Conservation (phyloP, 768 basidiomycete genomes). For the Amanita subjunquillea region DNA sequence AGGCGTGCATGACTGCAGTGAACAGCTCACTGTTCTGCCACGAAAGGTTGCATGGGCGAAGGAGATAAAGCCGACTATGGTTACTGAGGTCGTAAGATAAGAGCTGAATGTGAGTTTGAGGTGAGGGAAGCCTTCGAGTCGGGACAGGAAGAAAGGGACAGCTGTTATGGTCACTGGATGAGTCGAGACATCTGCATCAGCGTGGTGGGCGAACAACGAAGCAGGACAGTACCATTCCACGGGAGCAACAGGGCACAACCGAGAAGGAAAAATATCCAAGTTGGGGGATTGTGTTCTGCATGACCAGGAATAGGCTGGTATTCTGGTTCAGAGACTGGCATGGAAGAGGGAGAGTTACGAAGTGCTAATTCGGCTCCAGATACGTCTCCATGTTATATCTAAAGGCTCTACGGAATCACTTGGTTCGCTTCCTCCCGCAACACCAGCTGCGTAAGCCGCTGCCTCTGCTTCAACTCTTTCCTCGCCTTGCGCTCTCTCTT, state of each 20-base stretch:
- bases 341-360: conserved; percentile 16
- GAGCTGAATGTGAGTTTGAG: conserved; percentile 52
- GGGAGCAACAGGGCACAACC: conserved; percentile 75
- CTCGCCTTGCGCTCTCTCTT: conserved; percentile 45
- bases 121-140: conserved; percentile 47
- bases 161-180: conserved; percentile 76
- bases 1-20: neutral
- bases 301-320: conserved; percentile 28
- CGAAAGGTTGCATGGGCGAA: conserved; percentile 67
- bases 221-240: conserved; percentile 68
- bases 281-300: conserved; percentile 7
- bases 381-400: too few species aligned
- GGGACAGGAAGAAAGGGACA: conserved; percentile 68
- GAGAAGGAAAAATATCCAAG: conserved; percentile 61
- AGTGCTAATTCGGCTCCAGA: neutral
- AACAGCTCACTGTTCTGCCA: conserved; percentile 47
- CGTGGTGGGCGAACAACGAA: neutral
- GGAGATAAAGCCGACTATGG: conserved; percentile 54
- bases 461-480: conserved; percentile 41
- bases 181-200: neutral
- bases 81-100: conserved; percentile 55
- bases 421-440: conserved; percentile 51
- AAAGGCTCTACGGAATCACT: conserved; percentile 28
- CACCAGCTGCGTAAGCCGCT: conserved; percentile 43
- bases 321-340: conserved; percentile 17